Conservation (phyloP, 1,284 basidiomycete genomes). For the Leccinum pachyderme region DNA sequence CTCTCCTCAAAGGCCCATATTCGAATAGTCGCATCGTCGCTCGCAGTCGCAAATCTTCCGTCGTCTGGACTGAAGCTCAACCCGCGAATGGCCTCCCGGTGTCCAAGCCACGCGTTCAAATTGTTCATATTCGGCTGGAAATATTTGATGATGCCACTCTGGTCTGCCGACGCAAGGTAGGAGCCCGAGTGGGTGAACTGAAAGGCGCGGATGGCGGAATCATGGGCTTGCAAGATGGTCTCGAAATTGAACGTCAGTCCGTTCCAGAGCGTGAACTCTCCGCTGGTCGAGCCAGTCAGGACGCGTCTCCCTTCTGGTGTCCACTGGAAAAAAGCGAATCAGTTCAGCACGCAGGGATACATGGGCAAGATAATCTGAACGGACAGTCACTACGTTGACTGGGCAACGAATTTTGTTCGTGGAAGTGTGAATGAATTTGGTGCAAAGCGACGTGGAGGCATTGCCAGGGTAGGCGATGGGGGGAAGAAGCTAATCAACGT, state of each 20-base stretch:
- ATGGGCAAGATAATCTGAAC: slow-evolving; percentile 31
- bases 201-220: slow-evolving; percentile 88
- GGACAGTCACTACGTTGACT: slow-evolving; percentile 88
- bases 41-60: slow-evolving; percentile 87
- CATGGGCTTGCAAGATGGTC: slow-evolving; percentile 97
- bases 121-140: slow-evolving; percentile 99
- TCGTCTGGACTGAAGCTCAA: slow-evolving; percentile 93
- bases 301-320: slow-evolving; percentile 93
- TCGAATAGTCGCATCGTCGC: slow-evolving; percentile 91
- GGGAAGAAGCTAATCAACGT: slow-evolving; percentile 72
- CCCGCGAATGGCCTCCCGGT: slow-evolving; percentile 87
- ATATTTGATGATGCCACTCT: slow-evolving; percentile 95
- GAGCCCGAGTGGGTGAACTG: slow-evolving; percentile 89
- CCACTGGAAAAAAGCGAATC: slow-evolving; percentile 59
- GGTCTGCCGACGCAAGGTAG: slow-evolving; percentile 91
- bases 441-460: slow-evolving; percentile 87
- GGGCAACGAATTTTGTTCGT: slow-evolving; percentile 98
- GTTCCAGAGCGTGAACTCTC: slow-evolving; percentile 99
- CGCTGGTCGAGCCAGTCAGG: slow-evolving; percentile 92
- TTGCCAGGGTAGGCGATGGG: slow-evolving; percentile 89
- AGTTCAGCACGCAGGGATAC: background rate
- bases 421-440: slow-evolving; percentile 95
- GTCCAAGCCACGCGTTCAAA: slow-evolving; percentile 87
- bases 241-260: slow-evolving; percentile 99
- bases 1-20: slow-evolving; percentile 96